Evolutionary conservation across 441 rosid species (phyloP).

Genomic region (Pelargonium australe): DNA sequence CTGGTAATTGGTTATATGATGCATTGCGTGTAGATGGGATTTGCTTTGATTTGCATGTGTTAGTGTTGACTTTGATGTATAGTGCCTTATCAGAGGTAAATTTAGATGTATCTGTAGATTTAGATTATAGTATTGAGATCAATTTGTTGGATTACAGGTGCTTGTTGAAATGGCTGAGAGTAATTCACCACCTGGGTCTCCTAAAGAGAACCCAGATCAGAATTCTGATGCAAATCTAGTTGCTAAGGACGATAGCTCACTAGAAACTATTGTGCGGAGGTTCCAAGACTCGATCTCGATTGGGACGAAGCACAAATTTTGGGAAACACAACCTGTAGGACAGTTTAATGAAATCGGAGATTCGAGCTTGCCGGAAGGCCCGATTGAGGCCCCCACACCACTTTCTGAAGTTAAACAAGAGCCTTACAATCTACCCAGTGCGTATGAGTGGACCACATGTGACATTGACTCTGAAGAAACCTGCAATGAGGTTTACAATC

Average conservation of each 20-base stretch:
- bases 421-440: slow-evolving; percentile 75
- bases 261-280: slow-evolving; percentile 52
- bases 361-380: slow-evolving; percentile 53
- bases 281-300: slow-evolving; percentile 54
- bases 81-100: too few species aligned
- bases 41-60: too few species aligned
- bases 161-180: slow-evolving; percentile 50
- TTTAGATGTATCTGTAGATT: too few species aligned
- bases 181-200: slow-evolving; percentile 46
- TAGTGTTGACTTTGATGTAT: too few species aligned
- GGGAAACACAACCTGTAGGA: slow-evolving; percentile 95
- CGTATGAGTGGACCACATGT: slow-evolving; percentile 81
- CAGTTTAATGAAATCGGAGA: slow-evolving; percentile 67
- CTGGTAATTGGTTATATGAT: too few species aligned
- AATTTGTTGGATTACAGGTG: not conserved
- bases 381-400: slow-evolving; percentile 56
- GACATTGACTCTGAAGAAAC: slow-evolving; percentile 67
- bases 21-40: too few species aligned
- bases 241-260: slow-evolving; percentile 43
- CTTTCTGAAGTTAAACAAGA: slow-evolving; percentile 81
- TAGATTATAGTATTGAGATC: too few species aligned
- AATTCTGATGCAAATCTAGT: slow-evolving; percentile 30
- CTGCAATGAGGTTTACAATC: slow-evolving; percentile 54
- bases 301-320: slow-evolving; percentile 62
- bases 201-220: slow-evolving; percentile 43